Evolutionary conservation across 257 asterid genomes (phyloP), one percentile per base, ranked within the genome.

Genomic region (Plantago elongata): DNA sequence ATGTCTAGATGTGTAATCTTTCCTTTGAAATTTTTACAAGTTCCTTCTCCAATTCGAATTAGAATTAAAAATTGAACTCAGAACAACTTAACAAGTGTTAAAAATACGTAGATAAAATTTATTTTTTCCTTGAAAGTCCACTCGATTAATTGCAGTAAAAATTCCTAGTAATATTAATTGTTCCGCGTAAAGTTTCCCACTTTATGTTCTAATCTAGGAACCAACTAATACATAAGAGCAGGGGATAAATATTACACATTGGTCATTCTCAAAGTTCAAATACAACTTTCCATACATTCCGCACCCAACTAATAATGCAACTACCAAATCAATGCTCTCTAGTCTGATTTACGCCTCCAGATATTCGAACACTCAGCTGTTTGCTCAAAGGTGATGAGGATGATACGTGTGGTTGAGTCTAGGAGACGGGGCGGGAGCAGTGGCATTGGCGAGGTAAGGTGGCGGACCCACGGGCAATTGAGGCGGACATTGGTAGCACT

Each of bases 401-500:
- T 42, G 68, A 6, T 65, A 71, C 3, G 74, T 22, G 62, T 12
- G 45, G 43, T 52, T 60, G 75, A 15, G 54, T 60, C 14, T 50
- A 0, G 61, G 51, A 13, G 86, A 69, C 5, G 89, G 22, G 84
- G 86, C 65, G 54, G 61, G 65, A 16, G 34, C 54, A 13, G 81
- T 78, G 60, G 75, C 29, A 38, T 84, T 82, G 77, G 74, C 72
- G n/a, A 14, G 0, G 0, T 67, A 71, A 11, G 86, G 75, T 10
- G 88, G 82, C 0, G 63, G 30, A 11, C 89, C 83, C 0, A 83
- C 72, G 13, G 80, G 73, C 15, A 68, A 79, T 27, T 78, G 90
- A 9, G 81, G 81, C 30, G 74, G 76, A 69, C 98, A 91, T 47
- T 91, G 95, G 82, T 91, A 91, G 75, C 98, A 91, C 76, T 86